Conservation (phyloP, 768 basidiomycete genomes). For the Tulasnella sp. region DNA sequence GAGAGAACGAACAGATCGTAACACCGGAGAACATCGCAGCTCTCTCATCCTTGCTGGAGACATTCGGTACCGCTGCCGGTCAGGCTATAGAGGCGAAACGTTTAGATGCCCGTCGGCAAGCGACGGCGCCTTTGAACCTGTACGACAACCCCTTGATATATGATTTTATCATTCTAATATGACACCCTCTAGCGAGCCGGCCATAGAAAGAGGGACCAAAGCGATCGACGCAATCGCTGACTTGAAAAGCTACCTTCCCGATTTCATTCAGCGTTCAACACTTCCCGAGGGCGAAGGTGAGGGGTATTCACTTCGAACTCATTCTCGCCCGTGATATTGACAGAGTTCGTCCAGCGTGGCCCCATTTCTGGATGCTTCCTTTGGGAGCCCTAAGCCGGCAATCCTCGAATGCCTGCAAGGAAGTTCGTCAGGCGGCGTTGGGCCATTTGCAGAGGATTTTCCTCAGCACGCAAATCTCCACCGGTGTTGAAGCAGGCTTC, state of each 20-base stretch:
- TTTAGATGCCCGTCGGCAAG: slow-evolving; percentile 36
- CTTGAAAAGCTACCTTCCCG: slow-evolving; percentile 53
- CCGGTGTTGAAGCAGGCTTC: slow-evolving; percentile 33
- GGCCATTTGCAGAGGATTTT: slow-evolving; percentile 73
- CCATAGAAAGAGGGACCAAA: slow-evolving; percentile 67
- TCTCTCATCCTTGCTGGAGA: slow-evolving; percentile 69
- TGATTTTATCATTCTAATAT: neutral
- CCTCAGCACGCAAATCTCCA: slow-evolving; percentile 56
- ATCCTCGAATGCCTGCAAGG: slow-evolving; percentile 70
- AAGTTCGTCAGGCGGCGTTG: slow-evolving; percentile 72
- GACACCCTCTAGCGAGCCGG: slow-evolving; percentile 45
- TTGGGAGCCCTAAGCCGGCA: slow-evolving; percentile 65
- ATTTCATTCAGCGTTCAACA: slow-evolving; percentile 38
- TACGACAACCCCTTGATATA: neutral
- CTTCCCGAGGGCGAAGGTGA: slow-evolving; percentile 24
- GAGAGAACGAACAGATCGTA: slow-evolving; percentile 44
- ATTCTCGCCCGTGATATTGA: neutral
- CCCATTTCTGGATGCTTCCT: slow-evolving; percentile 60
- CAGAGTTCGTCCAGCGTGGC: slow-evolving; percentile 47
- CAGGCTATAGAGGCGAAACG: slow-evolving; percentile 42
- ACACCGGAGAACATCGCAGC: slow-evolving; percentile 71
- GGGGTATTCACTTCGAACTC: neutral
- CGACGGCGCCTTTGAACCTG: neutral
- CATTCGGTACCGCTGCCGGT: slow-evolving; percentile 71
- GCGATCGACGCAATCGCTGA: slow-evolving; percentile 72